phyloP scores from a whole-genome alignment of 2,329 filamentous ascomycete species.

The Pleochaeta shiraiana region DNA sequence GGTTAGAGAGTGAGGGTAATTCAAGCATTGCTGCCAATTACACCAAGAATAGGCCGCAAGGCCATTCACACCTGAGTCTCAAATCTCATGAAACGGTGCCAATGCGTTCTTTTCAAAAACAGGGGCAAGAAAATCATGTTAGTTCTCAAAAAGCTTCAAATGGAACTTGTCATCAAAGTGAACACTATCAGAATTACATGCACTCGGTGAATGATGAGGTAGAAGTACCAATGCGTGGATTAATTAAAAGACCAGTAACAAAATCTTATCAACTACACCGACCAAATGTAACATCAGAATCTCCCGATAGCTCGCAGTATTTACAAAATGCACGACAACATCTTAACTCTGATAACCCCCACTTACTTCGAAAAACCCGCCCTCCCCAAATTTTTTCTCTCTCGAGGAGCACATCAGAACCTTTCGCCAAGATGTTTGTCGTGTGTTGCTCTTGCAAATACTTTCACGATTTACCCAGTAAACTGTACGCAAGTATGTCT shows the following conservation, averaged over 20 bases:
- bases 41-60: background rate
- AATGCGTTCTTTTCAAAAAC: background rate
- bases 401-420: constrained; percentile 7
- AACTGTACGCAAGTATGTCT: constrained; percentile 41
- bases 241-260: background rate
- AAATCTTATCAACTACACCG: background rate
- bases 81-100: background rate
- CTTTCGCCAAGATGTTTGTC: constrained; percentile 38
- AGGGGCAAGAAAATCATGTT: background rate
- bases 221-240: background rate
- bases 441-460: constrained; percentile 42
- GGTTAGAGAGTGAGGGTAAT: background rate
- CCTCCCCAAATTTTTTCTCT: constrained; percentile 3
- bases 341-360: constrained; percentile 7
- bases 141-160: background rate
- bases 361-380: constrained; percentile 5
- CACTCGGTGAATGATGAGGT: background rate
- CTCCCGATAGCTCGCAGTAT: constrained; percentile 8
- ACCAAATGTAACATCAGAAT: background rate
- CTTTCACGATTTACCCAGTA: constrained; percentile 42
- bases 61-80: too few relatives aligned
- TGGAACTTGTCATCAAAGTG: background rate
- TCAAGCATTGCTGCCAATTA: background rate
- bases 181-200: background rate
- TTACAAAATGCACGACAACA: constrained; percentile 12